Base-by-base conservation (phyloP, 2,329 filamentous ascomycete species). In the Ascochyta pisi region DNA sequence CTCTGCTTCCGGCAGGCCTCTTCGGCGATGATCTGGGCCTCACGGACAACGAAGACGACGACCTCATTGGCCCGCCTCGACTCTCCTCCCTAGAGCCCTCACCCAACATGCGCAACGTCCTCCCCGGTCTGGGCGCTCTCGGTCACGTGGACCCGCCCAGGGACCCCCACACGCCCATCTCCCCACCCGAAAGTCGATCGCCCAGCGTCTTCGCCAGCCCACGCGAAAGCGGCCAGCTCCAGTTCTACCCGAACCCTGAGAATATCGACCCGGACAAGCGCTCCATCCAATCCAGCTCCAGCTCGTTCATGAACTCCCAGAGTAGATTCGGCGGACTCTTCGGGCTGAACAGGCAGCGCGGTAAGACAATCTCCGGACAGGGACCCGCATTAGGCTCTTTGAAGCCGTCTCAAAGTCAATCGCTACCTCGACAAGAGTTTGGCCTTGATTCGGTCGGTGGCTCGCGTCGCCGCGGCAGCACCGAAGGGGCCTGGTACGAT, bases 371-470 rank as follows among this genome's bases (percentile, higher is more conserved):
- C 6, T 82, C 84, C 8, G 83, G 84, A 27, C 82, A 86, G 27
- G 87, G 88, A 0, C 88, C 87, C 6, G 80, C 84, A 1, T 75
- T 92, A 7, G 91, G 91, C 1, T 86, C 84, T 19, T 78, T 93
- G 13, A 91, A 90, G 68, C 77, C 84, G 27, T 83, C 85, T 0
- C 89, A 94, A 70, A 92, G 89, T 66, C 89, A 91, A 68, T 94
- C 91, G 0, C 86, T 95, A 62, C 91, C 91, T 6, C 79, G 84
- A 33, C 82, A 86, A 38, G 81, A 81, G 26, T 73, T 73, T 43
- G 74, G 61, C 6, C 70, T 81, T 37, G 83, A 85, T 61, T 76
- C 81, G 4, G 78, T 79, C 39, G 80, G 79, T 9, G 74, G 76
- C 23, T 78, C 80, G 51, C 79, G 81, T 50, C 80, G 86, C 23